A percentile compares a stretch with the other conserved stretches of the same genome.
phyloP scores from a whole-genome alignment of 352 stramenopile genomes.

The Thraustochytrium striatum region DNA sequence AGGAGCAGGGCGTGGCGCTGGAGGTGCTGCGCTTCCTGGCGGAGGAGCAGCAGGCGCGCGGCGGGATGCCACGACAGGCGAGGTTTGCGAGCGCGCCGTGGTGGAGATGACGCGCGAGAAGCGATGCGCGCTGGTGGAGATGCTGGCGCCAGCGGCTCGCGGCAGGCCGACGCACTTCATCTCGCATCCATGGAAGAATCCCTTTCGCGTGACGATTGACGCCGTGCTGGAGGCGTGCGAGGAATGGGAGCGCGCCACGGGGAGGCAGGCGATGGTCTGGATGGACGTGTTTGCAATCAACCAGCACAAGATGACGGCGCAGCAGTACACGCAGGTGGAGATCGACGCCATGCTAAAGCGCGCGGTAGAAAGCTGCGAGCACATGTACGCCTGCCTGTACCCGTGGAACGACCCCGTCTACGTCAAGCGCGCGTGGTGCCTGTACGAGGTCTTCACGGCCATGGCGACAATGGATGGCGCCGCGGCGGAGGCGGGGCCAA shows the following conservation, averaged over 20 bases:
- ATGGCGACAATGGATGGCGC: no score
- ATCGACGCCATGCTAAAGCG: constrained; percentile 22
- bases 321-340: constrained; percentile 26
- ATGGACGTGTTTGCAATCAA: constrained; percentile 30
- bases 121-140: constrained; percentile 8
- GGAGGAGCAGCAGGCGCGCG: neutral
- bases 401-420: constrained; percentile 25
- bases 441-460: constrained; percentile 37
- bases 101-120: constrained; percentile 9
- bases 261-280: constrained; percentile 12
- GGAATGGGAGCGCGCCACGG: constrained; percentile 12
- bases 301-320: constrained; percentile 29
- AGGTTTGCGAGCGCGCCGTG: neutral
- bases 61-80: neutral
- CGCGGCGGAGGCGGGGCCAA: no score
- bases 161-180: constrained; percentile 28
- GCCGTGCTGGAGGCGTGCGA: constrained; percentile 19
- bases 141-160: neutral
- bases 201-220: constrained; percentile 6
- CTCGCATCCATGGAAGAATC: constrained; percentile 35
- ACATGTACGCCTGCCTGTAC: constrained; percentile 12
- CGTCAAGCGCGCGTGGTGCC: constrained; percentile 9
- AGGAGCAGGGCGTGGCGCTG: constrained; percentile 27
- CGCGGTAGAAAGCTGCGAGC: neutral
- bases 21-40: constrained; percentile 7